Base-by-base conservation (phyloP, 2,329 filamentous ascomycete species). In the Ophiosphaerella korrae region DNA sequence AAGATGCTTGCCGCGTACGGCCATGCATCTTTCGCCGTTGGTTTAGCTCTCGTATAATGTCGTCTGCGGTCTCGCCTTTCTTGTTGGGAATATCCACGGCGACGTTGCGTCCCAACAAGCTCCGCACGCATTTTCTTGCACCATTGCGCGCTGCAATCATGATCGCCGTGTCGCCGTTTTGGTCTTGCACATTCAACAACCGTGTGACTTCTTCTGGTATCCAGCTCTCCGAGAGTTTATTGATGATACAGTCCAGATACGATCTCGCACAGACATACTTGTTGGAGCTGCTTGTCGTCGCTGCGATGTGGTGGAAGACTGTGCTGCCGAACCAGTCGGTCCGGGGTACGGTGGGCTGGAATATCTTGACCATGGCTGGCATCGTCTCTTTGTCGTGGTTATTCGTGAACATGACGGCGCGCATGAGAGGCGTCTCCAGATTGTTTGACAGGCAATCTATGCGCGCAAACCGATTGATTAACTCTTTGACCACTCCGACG, bases 381-480 rank as follows among this genome's bases (percentile, higher is more conserved):
- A 97, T 97, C 0, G 90, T 92, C 60, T 91, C 85, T 76, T 94
- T 96, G 72, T 97, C 94, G 72, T 88, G 94, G 71, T 94, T 96
- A 74, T 99, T 99, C 39, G 93, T 97, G 74, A 97, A 99, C 69
- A 95, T 85, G 48, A 97, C 92, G 5, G 91, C 89, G 37, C 92
- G 88, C 85, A 99, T 97, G 32, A 99, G 84, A 0, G 94, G 93
- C 0, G 94, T 97, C 75, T 97, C 93, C 33, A 79, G 76, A 46
- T 75, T 78, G 54, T 78, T 82, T 1, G 85, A 86, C 53, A 88
- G 82, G 2, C 87, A 85, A 26, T 85, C 84, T 13, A 91, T 80
- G 53, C 85, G 85, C 9, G 93, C 92, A 36, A 89, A 88, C 53
- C 92, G 91, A 35, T 86, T 83, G 63, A 94, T 88, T 14, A 99